Conservation (phyloP, 495 filamentous ascomycete species). For the Chaetomium fimeti region DNA sequence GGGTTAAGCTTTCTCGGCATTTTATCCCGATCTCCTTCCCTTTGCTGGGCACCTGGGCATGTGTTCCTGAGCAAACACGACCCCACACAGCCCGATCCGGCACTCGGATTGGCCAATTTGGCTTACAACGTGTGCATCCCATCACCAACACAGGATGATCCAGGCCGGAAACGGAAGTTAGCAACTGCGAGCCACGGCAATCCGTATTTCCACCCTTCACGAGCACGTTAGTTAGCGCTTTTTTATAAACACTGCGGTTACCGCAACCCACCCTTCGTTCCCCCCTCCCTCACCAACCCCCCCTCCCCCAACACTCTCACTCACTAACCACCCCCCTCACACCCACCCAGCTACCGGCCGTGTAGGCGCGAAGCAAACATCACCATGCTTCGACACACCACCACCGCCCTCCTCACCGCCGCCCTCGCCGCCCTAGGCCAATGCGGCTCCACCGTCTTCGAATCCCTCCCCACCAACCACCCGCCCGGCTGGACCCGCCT, state of each 20-base stretch:
- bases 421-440: conserved; percentile 9
- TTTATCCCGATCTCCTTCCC: not conserved
- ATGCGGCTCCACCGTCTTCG: conserved; percentile 3
- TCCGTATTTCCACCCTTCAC: not conserved
- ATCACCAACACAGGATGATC: conserved; percentile 1
- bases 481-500: conserved; percentile 9
- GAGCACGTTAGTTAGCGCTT: no score
- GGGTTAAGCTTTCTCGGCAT: conserved; percentile 12
- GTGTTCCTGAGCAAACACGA: no score
- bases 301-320: not conserved
- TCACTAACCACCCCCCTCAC: no score
- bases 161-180: conserved; percentile 10
- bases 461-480: conserved; percentile 1
- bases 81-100: not conserved
- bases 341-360: no score
- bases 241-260: not conserved
- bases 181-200: not conserved
- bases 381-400: conserved; percentile 10
- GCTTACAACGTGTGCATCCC: not conserved
- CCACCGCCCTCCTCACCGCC: not conserved
- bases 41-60: not conserved
- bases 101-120: conserved; percentile 11
- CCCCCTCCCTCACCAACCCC: not conserved
- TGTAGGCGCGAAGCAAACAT: not conserved
- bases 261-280: no score